Evolutionary conservation across 2,329 filamentous ascomycete genomes (phyloP).

Genomic region (Fusarium continuum): DNA sequence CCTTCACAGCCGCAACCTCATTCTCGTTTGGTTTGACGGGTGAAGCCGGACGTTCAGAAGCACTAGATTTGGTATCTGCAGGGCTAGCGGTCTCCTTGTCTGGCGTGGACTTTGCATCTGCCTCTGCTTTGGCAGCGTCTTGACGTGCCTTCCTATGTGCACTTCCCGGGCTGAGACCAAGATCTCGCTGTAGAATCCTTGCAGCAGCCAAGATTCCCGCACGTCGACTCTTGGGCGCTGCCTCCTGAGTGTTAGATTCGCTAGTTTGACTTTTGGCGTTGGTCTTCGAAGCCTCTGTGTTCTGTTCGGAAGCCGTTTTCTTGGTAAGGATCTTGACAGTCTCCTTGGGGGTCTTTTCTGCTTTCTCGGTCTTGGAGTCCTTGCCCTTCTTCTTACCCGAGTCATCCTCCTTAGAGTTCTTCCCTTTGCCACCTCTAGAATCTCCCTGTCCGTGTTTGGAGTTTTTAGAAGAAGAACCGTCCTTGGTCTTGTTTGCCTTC

Average conservation of each 20-base stretch:
- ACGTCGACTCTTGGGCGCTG: constrained; percentile 62
- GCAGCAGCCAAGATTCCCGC: constrained; percentile 71
- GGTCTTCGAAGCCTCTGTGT: constrained; percentile 57
- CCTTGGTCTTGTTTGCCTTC: constrained; percentile 78
- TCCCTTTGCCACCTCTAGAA: constrained; percentile 59
- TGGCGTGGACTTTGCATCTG: constrained; percentile 53
- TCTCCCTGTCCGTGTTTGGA: constrained; percentile 69
- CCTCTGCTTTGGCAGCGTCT: constrained; percentile 66
- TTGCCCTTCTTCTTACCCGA: constrained; percentile 70
- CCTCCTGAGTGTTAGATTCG: constrained; percentile 47
- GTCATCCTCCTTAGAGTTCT: constrained; percentile 58
- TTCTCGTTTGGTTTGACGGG: constrained; percentile 32
- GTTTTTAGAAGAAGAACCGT: constrained; percentile 52
- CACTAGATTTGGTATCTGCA: constrained; percentile 5
- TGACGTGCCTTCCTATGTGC: constrained; percentile 69
- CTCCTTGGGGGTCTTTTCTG: constrained; percentile 64
- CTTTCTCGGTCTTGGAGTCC: constrained; percentile 65
- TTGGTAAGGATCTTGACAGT: constrained; percentile 71
- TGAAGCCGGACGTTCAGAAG: constrained; percentile 36
- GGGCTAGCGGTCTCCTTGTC: constrained; percentile 46
- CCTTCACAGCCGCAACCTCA: constrained; percentile 34
- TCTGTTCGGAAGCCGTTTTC: constrained; percentile 61
- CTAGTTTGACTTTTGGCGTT: constrained; percentile 49
- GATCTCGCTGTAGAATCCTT: constrained; percentile 71
- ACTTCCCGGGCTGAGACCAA: constrained; percentile 70